A percentile compares a stretch with the other conserved stretches of the same genome.
phyloP scores from a whole-genome alignment of 257 asterid species.

The Leonotis leonurus region DNA sequence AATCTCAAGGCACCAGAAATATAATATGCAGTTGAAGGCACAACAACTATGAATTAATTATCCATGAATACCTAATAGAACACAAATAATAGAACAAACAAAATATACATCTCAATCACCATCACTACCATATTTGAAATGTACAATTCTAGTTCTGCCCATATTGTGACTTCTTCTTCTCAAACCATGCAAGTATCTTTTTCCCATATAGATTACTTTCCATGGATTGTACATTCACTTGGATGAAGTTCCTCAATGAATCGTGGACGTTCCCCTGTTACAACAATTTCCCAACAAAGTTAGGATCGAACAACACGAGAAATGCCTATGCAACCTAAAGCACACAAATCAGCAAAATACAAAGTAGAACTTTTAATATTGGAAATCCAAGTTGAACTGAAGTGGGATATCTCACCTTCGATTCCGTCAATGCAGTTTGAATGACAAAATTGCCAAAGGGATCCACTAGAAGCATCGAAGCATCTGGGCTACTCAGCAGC shows the following conservation, averaged over 20 bases:
- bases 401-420: slow-evolving; percentile 36
- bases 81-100: neutral
- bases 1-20: too few species aligned
- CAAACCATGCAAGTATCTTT: slow-evolving; percentile 52
- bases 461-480: slow-evolving; percentile 46
- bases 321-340: too few species aligned
- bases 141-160: too few species aligned
- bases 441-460: slow-evolving; percentile 77
- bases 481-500: slow-evolving; percentile 34
- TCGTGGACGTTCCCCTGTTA: slow-evolving; percentile 35
- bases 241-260: slow-evolving; percentile 29
- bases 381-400: neutral
- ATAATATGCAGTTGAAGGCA: too few species aligned
- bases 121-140: too few species aligned
- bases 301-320: neutral
- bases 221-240: slow-evolving; percentile 34
- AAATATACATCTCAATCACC: slow-evolving; percentile 2
- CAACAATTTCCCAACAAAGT: neutral
- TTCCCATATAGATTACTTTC: slow-evolving; percentile 54
- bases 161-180: slow-evolving; percentile 22
- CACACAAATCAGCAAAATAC: too few species aligned
- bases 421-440: slow-evolving; percentile 48
- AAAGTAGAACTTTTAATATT: too few species aligned
- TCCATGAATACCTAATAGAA: too few species aligned
- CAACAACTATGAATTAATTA: too few species aligned